A percentile compares a stretch with the other conserved stretches of the same genome.
Evolutionary conservation across 441 rosid genomes (phyloP).

Genomic region (Mallotus japonicus): DNA sequence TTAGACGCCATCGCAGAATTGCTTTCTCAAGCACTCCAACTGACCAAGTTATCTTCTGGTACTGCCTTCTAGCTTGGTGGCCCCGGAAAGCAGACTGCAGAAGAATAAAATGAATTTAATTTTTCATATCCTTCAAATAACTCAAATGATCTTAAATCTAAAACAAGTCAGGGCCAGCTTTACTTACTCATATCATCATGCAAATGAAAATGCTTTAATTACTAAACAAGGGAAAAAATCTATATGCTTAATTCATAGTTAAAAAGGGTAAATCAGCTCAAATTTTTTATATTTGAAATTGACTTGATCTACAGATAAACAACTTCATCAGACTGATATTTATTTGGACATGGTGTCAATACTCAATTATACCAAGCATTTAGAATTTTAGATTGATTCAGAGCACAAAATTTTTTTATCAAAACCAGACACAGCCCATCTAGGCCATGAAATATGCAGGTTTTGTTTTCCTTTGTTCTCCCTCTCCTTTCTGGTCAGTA

Average conservation of each 20-base stretch:
- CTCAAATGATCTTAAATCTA: background rate
- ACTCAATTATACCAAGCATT: background rate
- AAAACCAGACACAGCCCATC: background rate
- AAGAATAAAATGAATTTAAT: conserved; percentile 11
- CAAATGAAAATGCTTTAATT: conserved; percentile 1
- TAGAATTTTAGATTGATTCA: background rate
- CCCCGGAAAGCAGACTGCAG: conserved; percentile 88
- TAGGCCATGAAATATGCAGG: background rate
- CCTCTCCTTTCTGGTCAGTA: background rate
- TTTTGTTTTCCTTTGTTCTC: background rate
- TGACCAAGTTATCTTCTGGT: conserved; percentile 82
- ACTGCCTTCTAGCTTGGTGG: conserved; percentile 75
- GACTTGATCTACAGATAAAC: background rate
- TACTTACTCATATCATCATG: background rate
- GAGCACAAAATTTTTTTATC: background rate
- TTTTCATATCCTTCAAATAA: background rate
- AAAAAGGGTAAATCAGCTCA: background rate
- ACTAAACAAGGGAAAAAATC: background rate
- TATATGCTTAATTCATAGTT: background rate
- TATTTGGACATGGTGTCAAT: too few species aligned
- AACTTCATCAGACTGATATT: background rate
- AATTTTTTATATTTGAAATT: background rate
- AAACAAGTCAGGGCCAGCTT: background rate
- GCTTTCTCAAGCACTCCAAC: conserved; percentile 96
- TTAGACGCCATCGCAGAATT: conserved; percentile 88